Evolutionary conservation across 2,329 filamentous ascomycete genomes (phyloP), one percentile per base, ranked within the genome.

Genomic region (Dactylonectria macrodidyma): DNA sequence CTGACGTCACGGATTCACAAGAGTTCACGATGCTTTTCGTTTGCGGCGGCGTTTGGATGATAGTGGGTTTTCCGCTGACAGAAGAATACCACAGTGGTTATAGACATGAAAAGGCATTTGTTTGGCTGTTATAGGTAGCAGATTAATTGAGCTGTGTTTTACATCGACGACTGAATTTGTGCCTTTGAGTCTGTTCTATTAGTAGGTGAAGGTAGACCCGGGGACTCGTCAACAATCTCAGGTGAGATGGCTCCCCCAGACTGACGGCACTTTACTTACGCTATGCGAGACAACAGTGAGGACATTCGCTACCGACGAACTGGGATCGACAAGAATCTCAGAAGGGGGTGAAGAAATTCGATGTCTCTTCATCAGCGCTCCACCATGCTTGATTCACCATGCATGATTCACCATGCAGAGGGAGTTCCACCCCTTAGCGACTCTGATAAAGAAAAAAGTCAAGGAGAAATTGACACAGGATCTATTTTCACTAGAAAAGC

Each of bases 41-140:
- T n/a, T n/a, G 57, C 4, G 50, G 41, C 8, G 62, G 62, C 62
- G 62, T 65, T 51, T 48, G 62, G 56, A 59, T 22, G 36, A 59
- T 22, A 36, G 38, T 65, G 48, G 47, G 41, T 47, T 65, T 56
- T 30, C 62, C 41, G 47, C 56, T 51, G 36, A 52, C 41, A 52
- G 52, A 61, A 56, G 9, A 62, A 56, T 55, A 62, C 63, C 63
- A 62, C 33, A 30, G 54, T 61, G 57, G 46, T 34, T 59, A 60
- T 60, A 60, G 62, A 60, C 26, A 55, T 61, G 57, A 61, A 33
- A 44, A 52, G 36, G 51, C 50, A 65, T 51, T 38, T 36, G 41
- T 41, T 58, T 44, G 44, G 9, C 38, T 44, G 26, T 59, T 48
- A 48, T 48, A 48, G 22, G 41, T 52, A 63, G 52, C 54, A 46